Conservation (phyloP, 352 stramenopile genomes). For the Blastocystis sp. region DNA sequence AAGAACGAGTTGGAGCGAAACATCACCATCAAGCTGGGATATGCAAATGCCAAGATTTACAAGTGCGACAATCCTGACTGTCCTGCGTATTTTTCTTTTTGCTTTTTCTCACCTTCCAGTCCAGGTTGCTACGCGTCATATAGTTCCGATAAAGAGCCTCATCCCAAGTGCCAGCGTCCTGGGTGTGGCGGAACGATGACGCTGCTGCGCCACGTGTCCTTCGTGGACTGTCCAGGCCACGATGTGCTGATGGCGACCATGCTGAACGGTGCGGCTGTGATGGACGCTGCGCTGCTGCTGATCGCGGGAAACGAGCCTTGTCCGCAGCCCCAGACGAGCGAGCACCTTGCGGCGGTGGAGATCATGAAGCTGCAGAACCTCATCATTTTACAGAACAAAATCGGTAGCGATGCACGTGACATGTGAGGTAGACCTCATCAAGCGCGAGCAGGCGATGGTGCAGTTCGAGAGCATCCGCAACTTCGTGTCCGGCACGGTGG, state of each 20-base stretch:
- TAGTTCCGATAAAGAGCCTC: conserved; percentile 74
- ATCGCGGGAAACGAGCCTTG: conserved; percentile 95
- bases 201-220: conserved; percentile 89
- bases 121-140: conserved; percentile 68
- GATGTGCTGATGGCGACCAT: conserved; percentile 99
- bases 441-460: conserved; percentile 89
- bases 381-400: conserved; percentile 99
- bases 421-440: conserved; percentile 84
- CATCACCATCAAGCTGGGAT: conserved; percentile 99
- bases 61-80: conserved; percentile 68
- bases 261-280: conserved; percentile 99
- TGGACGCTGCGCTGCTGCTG: conserved; percentile 96
- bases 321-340: conserved; percentile 97
- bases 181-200: conserved; percentile 69
- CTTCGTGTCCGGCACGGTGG: conserved; percentile 75
- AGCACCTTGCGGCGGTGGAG: conserved; percentile 98
- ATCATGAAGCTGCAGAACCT: conserved; percentile 99
- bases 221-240: conserved; percentile 99
- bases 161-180: conserved; percentile 65
- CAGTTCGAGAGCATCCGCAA: conserved; percentile 83
- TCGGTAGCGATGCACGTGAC: conserved; percentile 67
- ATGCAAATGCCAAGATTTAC: conserved; percentile 99
- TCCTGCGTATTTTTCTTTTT: conserved; percentile 51
- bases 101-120: neutral
- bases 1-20: conserved; percentile 99